Evolutionary conservation across 768 basidiomycete genomes (phyloP).

Genomic region (Serendipita sp.): DNA sequence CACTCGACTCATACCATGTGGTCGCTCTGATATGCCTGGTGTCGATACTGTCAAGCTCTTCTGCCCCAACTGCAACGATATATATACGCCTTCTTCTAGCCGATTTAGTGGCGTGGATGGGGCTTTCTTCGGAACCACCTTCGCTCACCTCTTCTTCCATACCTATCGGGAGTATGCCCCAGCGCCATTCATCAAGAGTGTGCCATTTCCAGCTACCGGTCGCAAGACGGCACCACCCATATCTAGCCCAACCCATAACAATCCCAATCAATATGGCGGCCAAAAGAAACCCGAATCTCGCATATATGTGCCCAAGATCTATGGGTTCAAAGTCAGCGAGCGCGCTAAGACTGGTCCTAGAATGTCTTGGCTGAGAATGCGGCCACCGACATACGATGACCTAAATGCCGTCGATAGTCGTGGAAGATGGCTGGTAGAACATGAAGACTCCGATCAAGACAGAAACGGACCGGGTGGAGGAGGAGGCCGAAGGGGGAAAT

Average conservation of each 20-base stretch:
- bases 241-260: conserved; percentile 46
- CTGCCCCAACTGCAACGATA: conserved; percentile 96
- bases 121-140: conserved; percentile 99
- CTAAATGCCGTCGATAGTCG: conserved; percentile 81
- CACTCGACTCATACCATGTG: conserved; percentile 83
- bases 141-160: conserved; percentile 94
- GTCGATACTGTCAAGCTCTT: conserved; percentile 95
- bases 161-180: conserved; percentile 91
- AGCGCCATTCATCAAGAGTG: conserved; percentile 60
- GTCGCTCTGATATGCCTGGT: conserved; percentile 87
- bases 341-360: conserved; percentile 85
- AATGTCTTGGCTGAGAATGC: conserved; percentile 88
- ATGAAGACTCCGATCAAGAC: conserved; percentile 49
- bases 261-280: conserved; percentile 78
- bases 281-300: conserved; percentile 77
- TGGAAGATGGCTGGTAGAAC: conserved; percentile 62
- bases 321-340: conserved; percentile 96
- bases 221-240: conserved; percentile 27
- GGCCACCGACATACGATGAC: conserved; percentile 66
- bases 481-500: conserved; percentile 7
- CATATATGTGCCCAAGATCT: conserved; percentile 83
- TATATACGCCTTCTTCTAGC: conserved; percentile 88
- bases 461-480: conserved; percentile 9
- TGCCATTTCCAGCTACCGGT: too few relatives aligned
- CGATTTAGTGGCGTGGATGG: conserved; percentile 94